Evolutionary conservation across 805 yeast species (phyloP).

Genomic region (Starmerella geochares): DNA sequence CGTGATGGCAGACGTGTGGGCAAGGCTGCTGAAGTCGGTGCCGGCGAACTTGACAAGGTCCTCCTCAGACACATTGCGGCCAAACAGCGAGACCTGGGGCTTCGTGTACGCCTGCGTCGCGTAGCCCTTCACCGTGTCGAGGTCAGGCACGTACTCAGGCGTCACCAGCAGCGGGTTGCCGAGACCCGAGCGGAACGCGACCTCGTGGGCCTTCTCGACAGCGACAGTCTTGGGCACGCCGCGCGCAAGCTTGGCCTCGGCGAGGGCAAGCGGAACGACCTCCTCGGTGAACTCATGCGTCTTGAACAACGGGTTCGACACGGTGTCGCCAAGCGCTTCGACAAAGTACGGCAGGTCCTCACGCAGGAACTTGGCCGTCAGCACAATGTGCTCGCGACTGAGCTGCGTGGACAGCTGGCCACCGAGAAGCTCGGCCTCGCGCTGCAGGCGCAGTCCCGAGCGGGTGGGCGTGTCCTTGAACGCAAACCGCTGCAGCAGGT

Average conservation of each 20-base stretch:
- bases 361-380: slow-evolving; percentile 72
- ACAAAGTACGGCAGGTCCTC: slow-evolving; percentile 88
- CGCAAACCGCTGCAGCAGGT: slow-evolving; percentile 70
- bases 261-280: slow-evolving; percentile 65
- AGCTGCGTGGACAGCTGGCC: slow-evolving; percentile 61
- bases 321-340: slow-evolving; percentile 65
- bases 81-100: slow-evolving; percentile 61
- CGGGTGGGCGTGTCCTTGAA: slow-evolving; percentile 67
- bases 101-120: slow-evolving; percentile 60
- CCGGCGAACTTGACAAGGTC: slow-evolving; percentile 65
- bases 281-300: slow-evolving; percentile 75
- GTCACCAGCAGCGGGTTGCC: slow-evolving; percentile 75
- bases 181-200: slow-evolving; percentile 76
- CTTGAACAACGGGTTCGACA: slow-evolving; percentile 58
- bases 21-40: slow-evolving; percentile 46
- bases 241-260: slow-evolving; percentile 43
- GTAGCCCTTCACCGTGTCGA: slow-evolving; percentile 56
- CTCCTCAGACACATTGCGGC: slow-evolving; percentile 58
- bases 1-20: slow-evolving; percentile 47
- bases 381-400: slow-evolving; percentile 74
- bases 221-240: slow-evolving; percentile 50
- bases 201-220: slow-evolving; percentile 64
- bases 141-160: slow-evolving; percentile 46
- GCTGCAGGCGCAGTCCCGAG: slow-evolving; percentile 82
- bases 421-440: slow-evolving; percentile 91